These are phyloP conservation scores for Apiospora sp. DNA, from an alignment of 2,329 filamentous ascomycete species.

Conservation along the genomic window DNA sequence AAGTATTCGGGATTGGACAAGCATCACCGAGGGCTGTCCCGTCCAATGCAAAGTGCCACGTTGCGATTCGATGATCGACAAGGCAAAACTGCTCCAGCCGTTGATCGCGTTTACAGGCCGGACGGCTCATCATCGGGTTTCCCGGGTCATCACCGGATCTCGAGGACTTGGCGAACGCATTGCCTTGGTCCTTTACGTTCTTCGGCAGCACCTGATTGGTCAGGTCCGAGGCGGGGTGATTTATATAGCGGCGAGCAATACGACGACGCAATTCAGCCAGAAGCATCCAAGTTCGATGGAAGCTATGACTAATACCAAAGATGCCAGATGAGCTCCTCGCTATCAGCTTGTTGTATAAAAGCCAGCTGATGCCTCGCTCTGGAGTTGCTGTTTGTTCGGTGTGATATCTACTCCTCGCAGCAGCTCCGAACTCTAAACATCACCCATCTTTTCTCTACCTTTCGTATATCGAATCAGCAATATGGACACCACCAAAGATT, in stretches of 20 bases:
- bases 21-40: not conserved
- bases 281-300: not conserved
- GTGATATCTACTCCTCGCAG: not conserved
- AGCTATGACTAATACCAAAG: not conserved
- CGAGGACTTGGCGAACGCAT: not conserved
- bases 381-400: not conserved
- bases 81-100: not conserved
- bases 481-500: conserved; percentile 26
- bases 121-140: conserved; percentile 7
- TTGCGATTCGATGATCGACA: not conserved
- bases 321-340: conserved; percentile 8
- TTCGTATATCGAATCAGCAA: not conserved
- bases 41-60: not conserved
- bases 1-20: not conserved
- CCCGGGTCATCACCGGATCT: conserved; percentile 19
- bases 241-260: conserved; percentile 9
- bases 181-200: not conserved
- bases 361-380: not conserved
- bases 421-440: not conserved
- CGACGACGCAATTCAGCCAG: conserved; percentile 3
- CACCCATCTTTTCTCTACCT: not conserved
- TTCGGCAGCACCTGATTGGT: not conserved
- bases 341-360: not conserved
- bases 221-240: not conserved
- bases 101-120: not conserved